phyloP scores from a whole-genome alignment of 2,329 filamentous ascomycete genomes.

The Cordyceps cateniannulata region DNA sequence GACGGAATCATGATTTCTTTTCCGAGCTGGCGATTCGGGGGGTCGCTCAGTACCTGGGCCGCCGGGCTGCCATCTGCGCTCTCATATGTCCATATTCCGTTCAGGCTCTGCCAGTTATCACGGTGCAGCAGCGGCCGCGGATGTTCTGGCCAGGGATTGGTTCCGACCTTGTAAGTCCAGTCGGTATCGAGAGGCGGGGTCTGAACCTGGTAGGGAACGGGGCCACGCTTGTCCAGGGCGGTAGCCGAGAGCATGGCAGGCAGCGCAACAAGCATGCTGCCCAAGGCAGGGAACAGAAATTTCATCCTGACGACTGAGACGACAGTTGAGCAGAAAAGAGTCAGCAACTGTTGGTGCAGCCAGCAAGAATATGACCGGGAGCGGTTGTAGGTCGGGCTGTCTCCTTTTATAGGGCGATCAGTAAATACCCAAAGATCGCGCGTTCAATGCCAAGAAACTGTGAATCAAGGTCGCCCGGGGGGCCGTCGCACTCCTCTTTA shows the following conservation, averaged over 20 bases:
- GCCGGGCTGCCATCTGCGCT: constrained; percentile 21
- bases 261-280: neutral
- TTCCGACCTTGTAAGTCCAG: constrained; percentile 44
- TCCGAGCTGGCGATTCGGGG: constrained; percentile 23
- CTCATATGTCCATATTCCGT: constrained; percentile 52
- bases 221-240: constrained; percentile 4
- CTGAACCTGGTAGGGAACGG: constrained; percentile 25
- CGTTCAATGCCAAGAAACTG: neutral
- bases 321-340: neutral
- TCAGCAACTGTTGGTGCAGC: neutral
- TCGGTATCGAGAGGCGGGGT: constrained; percentile 37
- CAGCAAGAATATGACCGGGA: neutral
- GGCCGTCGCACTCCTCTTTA: neutral
- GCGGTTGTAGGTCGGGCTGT: neutral
- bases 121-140: constrained; percentile 51
- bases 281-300: neutral
- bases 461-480: neutral
- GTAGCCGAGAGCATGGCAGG: neutral
- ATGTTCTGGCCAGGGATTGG: constrained; percentile 48
- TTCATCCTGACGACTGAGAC: neutral
- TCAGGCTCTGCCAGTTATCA: constrained; percentile 47
- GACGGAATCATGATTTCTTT: constrained; percentile 37
- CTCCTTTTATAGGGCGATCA: neutral
- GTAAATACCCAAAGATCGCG: neutral
- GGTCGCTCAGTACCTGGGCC: constrained; percentile 14